These are phyloP conservation scores for Geum urbanum DNA, from an alignment of 306 rosid genomes.

Conservation along the genomic window DNA sequence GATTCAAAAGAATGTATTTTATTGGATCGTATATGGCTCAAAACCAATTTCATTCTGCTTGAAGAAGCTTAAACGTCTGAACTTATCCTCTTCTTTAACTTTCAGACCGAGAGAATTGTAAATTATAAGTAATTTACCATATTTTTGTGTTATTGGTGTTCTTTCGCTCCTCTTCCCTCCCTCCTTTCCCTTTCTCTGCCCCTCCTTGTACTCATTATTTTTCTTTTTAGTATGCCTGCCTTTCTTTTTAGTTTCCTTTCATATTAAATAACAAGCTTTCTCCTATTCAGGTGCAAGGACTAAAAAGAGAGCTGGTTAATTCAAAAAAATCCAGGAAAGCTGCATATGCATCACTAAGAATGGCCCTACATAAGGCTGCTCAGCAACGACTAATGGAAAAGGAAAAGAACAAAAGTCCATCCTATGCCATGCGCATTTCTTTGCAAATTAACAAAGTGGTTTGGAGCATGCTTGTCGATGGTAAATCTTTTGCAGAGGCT, in stretches of 20 bases:
- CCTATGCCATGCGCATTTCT: constrained; percentile 96
- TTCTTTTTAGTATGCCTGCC: not conserved
- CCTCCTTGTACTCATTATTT: not conserved
- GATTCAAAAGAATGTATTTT: not conserved
- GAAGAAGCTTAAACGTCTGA: not conserved
- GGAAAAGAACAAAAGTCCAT: constrained; percentile 97
- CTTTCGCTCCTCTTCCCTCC: not conserved
- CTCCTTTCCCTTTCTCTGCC: not conserved
- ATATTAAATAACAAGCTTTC: constrained; percentile 14
- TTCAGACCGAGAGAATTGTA: not conserved
- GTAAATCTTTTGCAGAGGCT: constrained; percentile 97
- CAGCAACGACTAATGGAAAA: constrained; percentile 82
- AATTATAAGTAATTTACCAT: not conserved
- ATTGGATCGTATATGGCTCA: not conserved
- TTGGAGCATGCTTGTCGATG: constrained; percentile 98
- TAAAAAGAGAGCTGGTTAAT: constrained; percentile 70
- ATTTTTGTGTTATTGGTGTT: not conserved
- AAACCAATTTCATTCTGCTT: not conserved
- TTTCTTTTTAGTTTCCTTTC: not conserved
- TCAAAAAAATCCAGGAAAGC: constrained; percentile 80
- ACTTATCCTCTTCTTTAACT: not conserved
- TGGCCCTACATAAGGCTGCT: constrained; percentile 86
- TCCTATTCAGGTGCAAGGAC: constrained; percentile 77
- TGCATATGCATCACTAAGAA: constrained; percentile 79
- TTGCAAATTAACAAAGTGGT: constrained; percentile 85